These are phyloP conservation scores for Corynascus novoguineensis DNA, from an alignment of 495 filamentous ascomycete species.

Conservation along the genomic window DNA sequence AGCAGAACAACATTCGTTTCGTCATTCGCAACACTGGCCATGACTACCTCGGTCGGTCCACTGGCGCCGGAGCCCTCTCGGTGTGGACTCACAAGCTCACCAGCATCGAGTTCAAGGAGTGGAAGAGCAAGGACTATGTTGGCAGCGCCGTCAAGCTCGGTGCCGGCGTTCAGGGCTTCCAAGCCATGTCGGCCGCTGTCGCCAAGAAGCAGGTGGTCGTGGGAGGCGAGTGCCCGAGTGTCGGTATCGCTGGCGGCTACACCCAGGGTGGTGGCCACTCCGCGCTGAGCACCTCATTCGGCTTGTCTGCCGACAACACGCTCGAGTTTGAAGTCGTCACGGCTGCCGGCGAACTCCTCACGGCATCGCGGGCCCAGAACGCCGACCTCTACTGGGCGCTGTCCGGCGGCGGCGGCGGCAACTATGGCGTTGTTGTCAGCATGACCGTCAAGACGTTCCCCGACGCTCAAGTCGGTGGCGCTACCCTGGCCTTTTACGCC, in stretches of 20 bases:
- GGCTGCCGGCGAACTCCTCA: slow-evolving; percentile 41
- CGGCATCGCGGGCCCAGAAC: slow-evolving; percentile 44
- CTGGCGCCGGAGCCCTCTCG: slow-evolving; percentile 45
- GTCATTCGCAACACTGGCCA: slow-evolving; percentile 48
- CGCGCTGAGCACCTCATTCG: slow-evolving; percentile 49
- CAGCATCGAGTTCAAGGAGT: slow-evolving; percentile 40
- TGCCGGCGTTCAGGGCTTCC: slow-evolving; percentile 53
- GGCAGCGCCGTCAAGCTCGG: slow-evolving; percentile 51
- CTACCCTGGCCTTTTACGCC: slow-evolving; percentile 29
- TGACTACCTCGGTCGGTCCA: slow-evolving; percentile 46
- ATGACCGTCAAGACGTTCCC: slow-evolving; percentile 42
- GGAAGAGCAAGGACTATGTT: slow-evolving; percentile 36
- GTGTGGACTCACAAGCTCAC: slow-evolving; percentile 52
- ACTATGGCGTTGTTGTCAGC: slow-evolving; percentile 43
- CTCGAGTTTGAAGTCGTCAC: slow-evolving; percentile 58
- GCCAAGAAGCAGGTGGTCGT: slow-evolving; percentile 45
- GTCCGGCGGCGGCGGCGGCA: slow-evolving; percentile 51
- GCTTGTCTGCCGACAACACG: slow-evolving; percentile 56
- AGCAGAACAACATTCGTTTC: slow-evolving; percentile 39
- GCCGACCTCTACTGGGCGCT: slow-evolving; percentile 59
- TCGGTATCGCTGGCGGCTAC: slow-evolving; percentile 50
- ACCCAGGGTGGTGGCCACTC: slow-evolving; percentile 60
- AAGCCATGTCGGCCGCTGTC: slow-evolving; percentile 44
- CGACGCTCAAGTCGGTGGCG: slow-evolving; percentile 29
- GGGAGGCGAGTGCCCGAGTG: slow-evolving; percentile 47